These are phyloP conservation scores for Thermothielavioides terrestris DNA, from an alignment of 495 filamentous ascomycete species.

Conservation along the genomic window DNA sequence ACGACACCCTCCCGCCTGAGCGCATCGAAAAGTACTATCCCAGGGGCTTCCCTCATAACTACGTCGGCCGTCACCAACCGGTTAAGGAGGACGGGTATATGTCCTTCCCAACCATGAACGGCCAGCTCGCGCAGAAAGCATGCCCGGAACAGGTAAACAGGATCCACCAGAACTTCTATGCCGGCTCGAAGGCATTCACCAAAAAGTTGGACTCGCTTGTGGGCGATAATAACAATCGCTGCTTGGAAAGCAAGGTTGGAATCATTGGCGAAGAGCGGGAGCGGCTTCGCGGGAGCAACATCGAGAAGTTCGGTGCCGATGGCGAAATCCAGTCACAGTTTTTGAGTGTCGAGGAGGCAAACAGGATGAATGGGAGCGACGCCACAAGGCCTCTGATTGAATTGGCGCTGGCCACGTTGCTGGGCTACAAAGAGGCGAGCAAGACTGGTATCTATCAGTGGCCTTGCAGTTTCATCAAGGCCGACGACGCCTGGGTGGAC, in stretches of 20 bases:
- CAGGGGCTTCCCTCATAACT: constrained; percentile 11
- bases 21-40: constrained; percentile 13
- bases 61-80: constrained; percentile 3
- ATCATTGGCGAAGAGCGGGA: constrained; percentile 23
- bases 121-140: neutral
- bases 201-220: constrained; percentile 15
- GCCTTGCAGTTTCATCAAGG: constrained; percentile 12
- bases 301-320: constrained; percentile 3
- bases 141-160: constrained; percentile 7
- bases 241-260: constrained; percentile 17
- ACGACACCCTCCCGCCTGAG: constrained; percentile 19
- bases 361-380: constrained; percentile 22
- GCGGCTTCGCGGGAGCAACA: constrained; percentile 8
- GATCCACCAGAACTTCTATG: constrained; percentile 27
- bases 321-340: constrained; percentile 10
- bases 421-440: constrained; percentile 19
- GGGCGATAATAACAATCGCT: constrained; percentile 18
- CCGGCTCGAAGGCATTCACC: constrained; percentile 20
- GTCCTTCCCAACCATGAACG: constrained; percentile 1
- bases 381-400: constrained; percentile 31
- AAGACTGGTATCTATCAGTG: neutral
- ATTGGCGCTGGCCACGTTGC: constrained; percentile 29
- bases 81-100: constrained; percentile 5
- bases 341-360: constrained; percentile 24
- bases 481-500: constrained; percentile 24